A percentile compares a stretch with the other conserved stretches of the same genome.
phyloP scores from a whole-genome alignment of 1,284 basidiomycete species.

The Cyathus olla region DNA sequence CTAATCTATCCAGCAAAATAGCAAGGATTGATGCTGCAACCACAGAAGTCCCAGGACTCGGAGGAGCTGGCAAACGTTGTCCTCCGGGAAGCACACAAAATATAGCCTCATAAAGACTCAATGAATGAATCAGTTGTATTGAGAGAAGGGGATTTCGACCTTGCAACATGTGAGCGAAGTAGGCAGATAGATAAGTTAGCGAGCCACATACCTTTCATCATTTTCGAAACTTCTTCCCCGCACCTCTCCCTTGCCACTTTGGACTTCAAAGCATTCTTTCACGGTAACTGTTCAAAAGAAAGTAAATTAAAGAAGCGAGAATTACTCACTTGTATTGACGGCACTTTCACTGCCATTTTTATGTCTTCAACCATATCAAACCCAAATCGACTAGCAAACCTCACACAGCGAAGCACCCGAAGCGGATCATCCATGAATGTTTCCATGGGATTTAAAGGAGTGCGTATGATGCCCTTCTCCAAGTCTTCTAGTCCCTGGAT shows the following conservation, averaged over 20 bases:
- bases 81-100: slow-evolving; percentile 66
- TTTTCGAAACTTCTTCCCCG: slow-evolving; percentile 91
- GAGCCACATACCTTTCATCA: slow-evolving; percentile 77
- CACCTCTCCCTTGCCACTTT: slow-evolving; percentile 94
- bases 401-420: slow-evolving; percentile 89
- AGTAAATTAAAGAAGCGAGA: neutral
- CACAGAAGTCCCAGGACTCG: slow-evolving; percentile 50
- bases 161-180: slow-evolving; percentile 33
- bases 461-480: slow-evolving; percentile 84
- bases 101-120: slow-evolving; percentile 78
- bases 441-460: slow-evolving; percentile 87
- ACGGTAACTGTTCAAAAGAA: slow-evolving; percentile 5
- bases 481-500: slow-evolving; percentile 89
- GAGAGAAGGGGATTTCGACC: slow-evolving; percentile 82
- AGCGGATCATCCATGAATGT: slow-evolving; percentile 98
- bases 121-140: slow-evolving; percentile 76
- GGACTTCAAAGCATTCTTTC: slow-evolving; percentile 74
- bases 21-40: slow-evolving; percentile 72
- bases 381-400: slow-evolving; percentile 93
- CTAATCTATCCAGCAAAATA: slow-evolving; percentile 50
- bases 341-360: slow-evolving; percentile 72
- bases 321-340: slow-evolving; percentile 73
- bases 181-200: slow-evolving; percentile 7
- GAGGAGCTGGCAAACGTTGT: slow-evolving; percentile 27
- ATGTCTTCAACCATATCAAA: slow-evolving; percentile 86